These are phyloP conservation scores for Ophiostoma sp. DNA, from an alignment of 2,329 filamentous ascomycete genomes.

Conservation along the genomic window DNA sequence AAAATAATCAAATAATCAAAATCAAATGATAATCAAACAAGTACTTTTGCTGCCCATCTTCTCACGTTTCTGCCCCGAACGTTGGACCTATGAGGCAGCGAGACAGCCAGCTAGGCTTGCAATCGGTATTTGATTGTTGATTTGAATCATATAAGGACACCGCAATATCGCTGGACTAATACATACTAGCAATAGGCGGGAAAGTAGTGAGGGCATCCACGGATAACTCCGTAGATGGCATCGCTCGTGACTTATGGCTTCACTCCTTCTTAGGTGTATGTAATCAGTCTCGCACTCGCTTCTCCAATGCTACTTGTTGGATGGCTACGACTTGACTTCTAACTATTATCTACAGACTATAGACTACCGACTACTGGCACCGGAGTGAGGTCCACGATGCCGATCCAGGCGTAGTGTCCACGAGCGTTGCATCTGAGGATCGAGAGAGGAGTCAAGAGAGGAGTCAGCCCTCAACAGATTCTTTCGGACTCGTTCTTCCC, in stretches of 20 bases:
- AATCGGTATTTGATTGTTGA: background rate
- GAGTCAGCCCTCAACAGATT: constrained; percentile 1
- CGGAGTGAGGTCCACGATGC: background rate
- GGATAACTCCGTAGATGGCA: too few species aligned
- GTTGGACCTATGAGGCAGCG: background rate
- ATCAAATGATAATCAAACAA: background rate
- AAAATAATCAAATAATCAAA: background rate
- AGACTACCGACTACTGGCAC: too few species aligned
- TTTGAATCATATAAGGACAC: background rate
- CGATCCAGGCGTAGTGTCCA: background rate
- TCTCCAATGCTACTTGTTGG: background rate
- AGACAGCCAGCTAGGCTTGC: background rate
- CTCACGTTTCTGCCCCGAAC: background rate
- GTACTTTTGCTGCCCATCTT: constrained; percentile 4
- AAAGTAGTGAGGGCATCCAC: too few species aligned
- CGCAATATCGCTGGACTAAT: background rate
- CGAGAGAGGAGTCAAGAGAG: background rate
- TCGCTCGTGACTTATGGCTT: too few species aligned
- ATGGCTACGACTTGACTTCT: background rate
- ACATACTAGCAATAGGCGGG: too few species aligned
- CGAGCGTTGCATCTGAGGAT: background rate
- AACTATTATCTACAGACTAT: too few species aligned
- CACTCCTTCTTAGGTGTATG: background rate
- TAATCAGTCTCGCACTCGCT: background rate
- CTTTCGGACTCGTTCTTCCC: background rate